Conservation (phyloP, 441 rosid genomes). For the Bocquillonia castaneifolia region DNA sequence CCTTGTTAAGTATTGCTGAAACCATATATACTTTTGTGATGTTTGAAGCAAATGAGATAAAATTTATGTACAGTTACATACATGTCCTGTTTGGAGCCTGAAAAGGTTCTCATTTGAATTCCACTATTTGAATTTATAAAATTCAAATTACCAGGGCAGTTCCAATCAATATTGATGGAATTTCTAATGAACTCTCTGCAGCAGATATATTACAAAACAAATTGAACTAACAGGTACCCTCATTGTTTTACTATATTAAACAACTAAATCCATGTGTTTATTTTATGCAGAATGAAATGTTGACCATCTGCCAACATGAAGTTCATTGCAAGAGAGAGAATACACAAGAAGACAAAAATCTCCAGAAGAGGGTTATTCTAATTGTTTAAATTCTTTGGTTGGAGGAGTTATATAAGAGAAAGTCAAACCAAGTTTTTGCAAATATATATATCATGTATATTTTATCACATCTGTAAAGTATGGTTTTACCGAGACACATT, state of each 20-base stretch:
- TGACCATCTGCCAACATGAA: not conserved
- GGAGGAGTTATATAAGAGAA: not conserved
- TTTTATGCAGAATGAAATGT: not conserved
- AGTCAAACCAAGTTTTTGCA: not conserved
- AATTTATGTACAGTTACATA: not conserved
- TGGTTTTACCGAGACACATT: not conserved
- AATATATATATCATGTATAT: not conserved
- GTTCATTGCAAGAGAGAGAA: not conserved
- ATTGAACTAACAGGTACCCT: not conserved
- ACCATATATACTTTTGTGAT: not conserved
- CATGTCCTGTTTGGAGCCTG: not conserved
- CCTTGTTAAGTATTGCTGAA: not conserved
- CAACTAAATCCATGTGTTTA: not conserved
- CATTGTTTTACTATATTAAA: not conserved
- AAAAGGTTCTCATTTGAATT: not conserved
- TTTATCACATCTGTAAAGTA: not conserved
- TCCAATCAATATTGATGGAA: not conserved
- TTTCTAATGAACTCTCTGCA: not conserved
- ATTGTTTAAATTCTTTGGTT: not conserved
- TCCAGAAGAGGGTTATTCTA: not conserved
- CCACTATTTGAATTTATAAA: not conserved
- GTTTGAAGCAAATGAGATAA: not conserved
- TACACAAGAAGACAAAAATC: not conserved
- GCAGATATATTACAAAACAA: not conserved
- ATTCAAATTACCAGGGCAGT: no score